Percentiles rank a stretch among this genome's conserved stretches.
phyloP scores from a whole-genome alignment of 768 basidiomycete genomes.

The Tubosaeta sp. region DNA sequence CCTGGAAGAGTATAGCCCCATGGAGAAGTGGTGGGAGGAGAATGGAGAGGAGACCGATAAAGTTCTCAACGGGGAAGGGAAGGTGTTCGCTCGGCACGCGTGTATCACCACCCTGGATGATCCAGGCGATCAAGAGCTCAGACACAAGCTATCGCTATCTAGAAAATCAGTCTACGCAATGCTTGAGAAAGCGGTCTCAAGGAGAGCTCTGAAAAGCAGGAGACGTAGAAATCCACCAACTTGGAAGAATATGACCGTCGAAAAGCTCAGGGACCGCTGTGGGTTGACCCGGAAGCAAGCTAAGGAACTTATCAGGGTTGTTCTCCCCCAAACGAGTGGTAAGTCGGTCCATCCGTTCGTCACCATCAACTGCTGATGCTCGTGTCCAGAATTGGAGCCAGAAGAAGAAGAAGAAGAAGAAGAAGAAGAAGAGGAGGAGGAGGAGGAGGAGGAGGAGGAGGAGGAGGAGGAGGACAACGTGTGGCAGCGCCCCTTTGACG shows the following conservation, averaged over 20 bases:
- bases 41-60: slow-evolving; percentile 16
- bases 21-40: slow-evolving; percentile 33
- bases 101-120: slow-evolving; percentile 29
- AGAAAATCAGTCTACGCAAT: slow-evolving; percentile 11
- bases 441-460: too few relatives aligned
- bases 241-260: slow-evolving; percentile 5
- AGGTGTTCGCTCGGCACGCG: slow-evolving; percentile 20
- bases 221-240: background rate
- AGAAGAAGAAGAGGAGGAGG: too few relatives aligned
- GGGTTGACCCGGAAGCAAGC: slow-evolving; percentile 16
- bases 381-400: too few relatives aligned
- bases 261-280: slow-evolving; percentile 8
- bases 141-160: slow-evolving; percentile 10
- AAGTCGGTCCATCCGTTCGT: too few relatives aligned
- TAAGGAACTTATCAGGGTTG: too few relatives aligned
- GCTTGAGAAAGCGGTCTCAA: slow-evolving; percentile 21
- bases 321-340: too few relatives aligned
- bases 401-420: too few relatives aligned
- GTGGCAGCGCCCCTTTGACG: too few relatives aligned
- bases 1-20: slow-evolving; percentile 27
- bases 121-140: background rate
- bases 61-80: slow-evolving; percentile 4
- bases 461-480: too few relatives aligned
- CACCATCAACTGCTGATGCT: too few relatives aligned
- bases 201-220: slow-evolving; percentile 8